Evolutionary conservation across 352 stramenopile species (phyloP), one percentile per base, ranked within the genome.

Genomic region (Pythium biforme): DNA sequence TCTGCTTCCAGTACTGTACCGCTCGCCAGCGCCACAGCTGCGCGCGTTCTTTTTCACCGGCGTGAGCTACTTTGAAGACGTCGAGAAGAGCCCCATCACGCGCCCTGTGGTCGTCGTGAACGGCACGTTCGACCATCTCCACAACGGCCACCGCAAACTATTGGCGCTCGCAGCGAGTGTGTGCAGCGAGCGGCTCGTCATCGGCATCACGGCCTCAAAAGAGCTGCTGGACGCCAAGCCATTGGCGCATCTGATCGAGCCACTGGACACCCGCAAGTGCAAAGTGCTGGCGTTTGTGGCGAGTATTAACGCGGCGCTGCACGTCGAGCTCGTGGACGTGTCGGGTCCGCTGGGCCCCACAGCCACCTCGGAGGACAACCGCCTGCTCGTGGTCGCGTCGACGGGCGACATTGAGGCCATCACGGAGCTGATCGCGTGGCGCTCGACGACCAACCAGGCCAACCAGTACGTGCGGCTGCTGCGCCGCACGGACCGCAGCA

Each of bases 131-230:
- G 90, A 97, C 68, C 81, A 93, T 49, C 72, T 97, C 23, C 90
- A 97, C 72, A 92, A 92, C 54, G 90, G 90, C 20, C 90, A 97
- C 72, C 95, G 92, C 69, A 95, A 95, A 58, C 67, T 97, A 22
- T 71, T 97, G 29, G 88, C 80, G 20, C 56, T 94, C 22, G 89
- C 88, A 0, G 74, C 73, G 11, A 77, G 72, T 59, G 74, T 92
- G 50, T 90, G 79, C 43, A 60, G 50, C 8, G 61, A 65, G 23
- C 50, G 27, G 3, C 71, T 96, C 43, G 52, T 94, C 20, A 58
- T 97, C 40, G 90, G 90, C 15, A 81, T 97, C 29, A 54, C 49
- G 1, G 48, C 58, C 7, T 23, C 58, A 10, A 14, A 49, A 9
- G 39, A 65, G 2, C 14, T 59, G 12, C 58, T 65, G 8, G 58